Evolutionary conservation across 1,284 basidiomycete species (phyloP).

Genomic region (Pseudozyma tsukubaensis): DNA sequence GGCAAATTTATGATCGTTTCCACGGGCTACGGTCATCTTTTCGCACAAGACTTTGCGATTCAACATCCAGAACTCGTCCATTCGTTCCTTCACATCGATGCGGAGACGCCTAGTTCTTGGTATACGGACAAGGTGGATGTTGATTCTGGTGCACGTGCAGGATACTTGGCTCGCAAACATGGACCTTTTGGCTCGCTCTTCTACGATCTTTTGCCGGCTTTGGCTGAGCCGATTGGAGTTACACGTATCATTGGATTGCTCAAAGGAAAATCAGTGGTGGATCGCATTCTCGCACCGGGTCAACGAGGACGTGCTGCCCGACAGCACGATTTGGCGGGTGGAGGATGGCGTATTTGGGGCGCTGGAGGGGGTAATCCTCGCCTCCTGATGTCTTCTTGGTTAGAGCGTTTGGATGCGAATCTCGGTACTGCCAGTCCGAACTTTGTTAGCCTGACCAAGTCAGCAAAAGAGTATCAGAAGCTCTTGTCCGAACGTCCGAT

Average conservation of each 20-base stretch:
- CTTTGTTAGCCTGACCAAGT: constrained; percentile 24
- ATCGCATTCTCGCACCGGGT: constrained; percentile 53
- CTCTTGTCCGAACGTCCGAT: constrained; percentile 40
- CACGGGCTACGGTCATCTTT: constrained; percentile 52
- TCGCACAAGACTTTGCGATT: constrained; percentile 54
- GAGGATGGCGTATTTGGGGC: constrained; percentile 43
- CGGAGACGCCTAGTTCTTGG: constrained; percentile 51
- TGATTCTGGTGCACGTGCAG: constrained; percentile 47
- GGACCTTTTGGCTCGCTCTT: constrained; percentile 36
- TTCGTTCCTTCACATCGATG: constrained; percentile 55
- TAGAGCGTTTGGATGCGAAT: constrained; percentile 53
- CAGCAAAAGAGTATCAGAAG: constrained; percentile 13
- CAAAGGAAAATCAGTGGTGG: constrained; percentile 37
- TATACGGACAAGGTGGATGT: constrained; percentile 41
- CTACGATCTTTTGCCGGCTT: constrained; percentile 50
- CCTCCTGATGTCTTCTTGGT: constrained; percentile 46
- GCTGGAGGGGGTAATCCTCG: constrained; percentile 44
- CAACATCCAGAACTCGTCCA: constrained; percentile 55
- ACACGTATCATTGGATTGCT: constrained; percentile 47
- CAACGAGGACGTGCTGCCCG: constrained; percentile 34
- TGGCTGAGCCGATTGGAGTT: constrained; percentile 46
- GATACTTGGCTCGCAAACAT: constrained; percentile 41
- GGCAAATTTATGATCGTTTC: constrained; percentile 57
- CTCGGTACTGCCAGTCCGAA: constrained; percentile 40
- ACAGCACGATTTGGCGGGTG: constrained; percentile 41